These are phyloP conservation scores for Betula pendula DNA, from an alignment of 306 rosid genomes.

Conservation along the genomic window DNA sequence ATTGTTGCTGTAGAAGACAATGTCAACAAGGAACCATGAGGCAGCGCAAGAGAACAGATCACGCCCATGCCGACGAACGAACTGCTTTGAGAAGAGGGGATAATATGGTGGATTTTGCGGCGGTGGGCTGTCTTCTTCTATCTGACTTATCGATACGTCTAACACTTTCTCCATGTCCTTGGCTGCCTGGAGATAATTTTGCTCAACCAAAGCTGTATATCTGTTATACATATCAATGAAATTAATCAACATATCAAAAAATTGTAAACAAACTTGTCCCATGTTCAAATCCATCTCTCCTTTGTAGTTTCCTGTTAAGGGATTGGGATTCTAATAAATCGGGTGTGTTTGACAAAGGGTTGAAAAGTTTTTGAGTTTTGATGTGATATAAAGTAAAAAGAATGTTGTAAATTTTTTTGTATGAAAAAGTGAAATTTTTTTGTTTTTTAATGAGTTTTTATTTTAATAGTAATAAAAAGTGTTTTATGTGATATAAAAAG, in stretches of 20 bases:
- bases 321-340: too few species aligned
- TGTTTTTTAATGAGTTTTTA: too few species aligned
- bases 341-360: too few species aligned
- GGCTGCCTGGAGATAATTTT: slow-evolving; percentile 63
- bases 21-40: slow-evolving; percentile 63
- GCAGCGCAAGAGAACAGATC: slow-evolving; percentile 64
- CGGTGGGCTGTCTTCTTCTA: slow-evolving; percentile 41
- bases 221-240: slow-evolving; percentile 22
- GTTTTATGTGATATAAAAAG: too few species aligned
- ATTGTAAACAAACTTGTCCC: background rate
- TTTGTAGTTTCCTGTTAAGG: background rate
- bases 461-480: too few species aligned
- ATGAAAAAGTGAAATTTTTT: too few species aligned
- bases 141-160: slow-evolving; percentile 46
- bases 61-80: slow-evolving; percentile 57
- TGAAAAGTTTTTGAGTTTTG: too few species aligned
- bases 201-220: slow-evolving; percentile 74
- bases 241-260: too few species aligned
- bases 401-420: too few species aligned
- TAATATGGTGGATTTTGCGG: slow-evolving; percentile 25
- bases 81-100: slow-evolving; percentile 49
- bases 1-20: slow-evolving; percentile 72
- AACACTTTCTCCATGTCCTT: slow-evolving; percentile 75
- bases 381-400: too few species aligned
- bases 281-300: background rate